These are phyloP conservation scores for Globisporangium echinulatum DNA, from an alignment of 352 stramenopile genomes.

Conservation along the genomic window DNA sequence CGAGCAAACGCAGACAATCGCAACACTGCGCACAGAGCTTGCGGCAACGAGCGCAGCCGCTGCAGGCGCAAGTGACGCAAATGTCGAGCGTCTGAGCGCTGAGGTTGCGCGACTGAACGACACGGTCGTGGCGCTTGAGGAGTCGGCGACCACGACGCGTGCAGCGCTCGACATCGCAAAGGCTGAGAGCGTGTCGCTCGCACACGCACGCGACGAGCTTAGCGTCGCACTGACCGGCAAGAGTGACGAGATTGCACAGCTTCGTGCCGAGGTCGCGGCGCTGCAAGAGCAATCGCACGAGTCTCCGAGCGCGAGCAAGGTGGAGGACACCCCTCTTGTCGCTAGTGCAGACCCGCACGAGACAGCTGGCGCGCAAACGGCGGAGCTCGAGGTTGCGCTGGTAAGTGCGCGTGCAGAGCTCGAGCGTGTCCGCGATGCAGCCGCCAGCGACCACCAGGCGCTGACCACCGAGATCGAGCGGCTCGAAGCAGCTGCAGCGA, in stretches of 20 bases:
- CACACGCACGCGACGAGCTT: background rate
- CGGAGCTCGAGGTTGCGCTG: conserved; percentile 4
- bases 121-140: background rate
- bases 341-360: background rate
- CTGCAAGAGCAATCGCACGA: background rate
- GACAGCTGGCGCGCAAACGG: conserved; percentile 3
- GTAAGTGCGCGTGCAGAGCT: conserved; percentile 2
- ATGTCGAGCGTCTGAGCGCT: background rate
- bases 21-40: conserved; percentile 1
- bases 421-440: background rate
- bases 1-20: conserved; percentile 6
- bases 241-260: conserved; percentile 2
- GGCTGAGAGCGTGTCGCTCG: background rate
- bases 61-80: background rate
- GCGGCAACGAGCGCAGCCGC: background rate
- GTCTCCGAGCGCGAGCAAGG: no score
- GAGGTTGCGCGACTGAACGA: conserved; percentile 1
- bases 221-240: background rate
- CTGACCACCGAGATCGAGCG: background rate
- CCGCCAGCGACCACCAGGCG: background rate
- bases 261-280: background rate
- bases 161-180: background rate
- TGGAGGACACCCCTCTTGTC: background rate
- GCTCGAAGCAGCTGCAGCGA: background rate
- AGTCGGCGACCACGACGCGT: background rate